phyloP scores from a whole-genome alignment of 345 rosid species.

The Lepidium didymum region DNA sequence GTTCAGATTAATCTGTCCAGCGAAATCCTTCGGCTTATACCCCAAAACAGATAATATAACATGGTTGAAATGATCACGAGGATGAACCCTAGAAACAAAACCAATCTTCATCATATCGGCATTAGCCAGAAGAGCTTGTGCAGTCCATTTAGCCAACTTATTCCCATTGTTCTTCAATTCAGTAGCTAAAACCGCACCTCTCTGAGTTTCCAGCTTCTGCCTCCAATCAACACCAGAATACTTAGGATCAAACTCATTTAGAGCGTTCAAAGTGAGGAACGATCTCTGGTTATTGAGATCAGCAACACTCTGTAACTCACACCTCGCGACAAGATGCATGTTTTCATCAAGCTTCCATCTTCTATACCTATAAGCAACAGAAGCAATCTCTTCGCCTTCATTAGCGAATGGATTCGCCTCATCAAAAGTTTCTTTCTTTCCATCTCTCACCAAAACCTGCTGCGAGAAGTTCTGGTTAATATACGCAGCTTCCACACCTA shows the following conservation, averaged over 20 bases:
- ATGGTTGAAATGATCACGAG: conserved; percentile 96
- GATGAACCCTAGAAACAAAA: conserved; percentile 93
- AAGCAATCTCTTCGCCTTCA: conserved; percentile 97
- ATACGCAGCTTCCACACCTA: conserved; percentile 75
- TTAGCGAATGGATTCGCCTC: conserved; percentile 86
- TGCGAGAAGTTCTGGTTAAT: conserved; percentile 38
- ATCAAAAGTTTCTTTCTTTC: conserved; percentile 73
- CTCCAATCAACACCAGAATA: conserved; percentile 98
- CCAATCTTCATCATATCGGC: conserved; percentile 98
- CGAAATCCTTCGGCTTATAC: conserved; percentile 87
- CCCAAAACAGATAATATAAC: conserved; percentile 86
- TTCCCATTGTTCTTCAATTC: conserved; percentile 96
- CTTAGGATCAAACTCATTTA: conserved; percentile 91
- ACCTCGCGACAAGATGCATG: conserved; percentile 71
- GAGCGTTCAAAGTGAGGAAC: conserved; percentile 80
- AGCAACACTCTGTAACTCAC: conserved; percentile 86
- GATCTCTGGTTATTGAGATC: conserved; percentile 76
- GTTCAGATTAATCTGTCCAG: conserved; percentile 85
- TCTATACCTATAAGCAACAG: conserved; percentile 86
- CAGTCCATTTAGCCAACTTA: conserved; percentile 95
- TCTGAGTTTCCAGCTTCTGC: conserved; percentile 95
- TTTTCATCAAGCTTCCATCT: conserved; percentile 90
- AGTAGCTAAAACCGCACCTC: conserved; percentile 94
- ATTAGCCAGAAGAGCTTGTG: conserved; percentile 81
- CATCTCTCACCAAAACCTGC: conserved; percentile 81